These are phyloP conservation scores for Mesembryanthemum crystallinum DNA, from an alignment of 148 eudicot species.

Conservation along the genomic window DNA sequence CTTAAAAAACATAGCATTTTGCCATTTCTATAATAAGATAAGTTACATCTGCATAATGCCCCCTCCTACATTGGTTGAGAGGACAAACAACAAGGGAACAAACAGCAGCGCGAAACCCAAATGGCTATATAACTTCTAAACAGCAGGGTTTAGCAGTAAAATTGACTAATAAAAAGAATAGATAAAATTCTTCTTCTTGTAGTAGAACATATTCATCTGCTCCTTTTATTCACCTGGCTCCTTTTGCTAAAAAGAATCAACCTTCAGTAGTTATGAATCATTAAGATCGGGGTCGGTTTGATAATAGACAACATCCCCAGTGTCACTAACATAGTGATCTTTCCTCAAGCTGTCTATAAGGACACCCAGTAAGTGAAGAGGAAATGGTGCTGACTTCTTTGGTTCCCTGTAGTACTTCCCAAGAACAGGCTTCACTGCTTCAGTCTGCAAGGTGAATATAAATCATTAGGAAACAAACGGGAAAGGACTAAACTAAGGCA, in stretches of 20 bases:
- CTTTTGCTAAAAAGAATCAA: conserved; percentile 11
- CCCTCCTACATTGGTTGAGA: background rate
- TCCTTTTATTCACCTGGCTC: background rate
- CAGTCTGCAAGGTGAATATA: conserved; percentile 44
- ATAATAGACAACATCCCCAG: conserved; percentile 65
- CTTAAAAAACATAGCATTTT: background rate
- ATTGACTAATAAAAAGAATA: background rate
- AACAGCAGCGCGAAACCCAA: background rate
- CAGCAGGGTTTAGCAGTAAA: background rate
- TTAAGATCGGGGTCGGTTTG: conserved; percentile 48
- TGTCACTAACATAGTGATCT: conserved; percentile 78
- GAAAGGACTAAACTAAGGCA: background rate
- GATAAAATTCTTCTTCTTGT: conserved; percentile 1
- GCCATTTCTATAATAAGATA: background rate
- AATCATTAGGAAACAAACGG: background rate
- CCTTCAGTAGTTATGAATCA: background rate
- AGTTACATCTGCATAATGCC: background rate
- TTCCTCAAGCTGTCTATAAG: conserved; percentile 51
- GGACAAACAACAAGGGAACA: background rate
- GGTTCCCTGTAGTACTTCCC: conserved; percentile 68
- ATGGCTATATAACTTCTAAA: background rate
- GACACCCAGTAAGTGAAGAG: conserved; percentile 48
- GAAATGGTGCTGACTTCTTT: conserved; percentile 60
- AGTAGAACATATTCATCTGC: background rate
- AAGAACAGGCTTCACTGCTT: conserved; percentile 70